These are phyloP conservation scores for Paramecium primaurelia DNA, from an alignment of 73 alveolate genomes.

Conservation along the genomic window DNA sequence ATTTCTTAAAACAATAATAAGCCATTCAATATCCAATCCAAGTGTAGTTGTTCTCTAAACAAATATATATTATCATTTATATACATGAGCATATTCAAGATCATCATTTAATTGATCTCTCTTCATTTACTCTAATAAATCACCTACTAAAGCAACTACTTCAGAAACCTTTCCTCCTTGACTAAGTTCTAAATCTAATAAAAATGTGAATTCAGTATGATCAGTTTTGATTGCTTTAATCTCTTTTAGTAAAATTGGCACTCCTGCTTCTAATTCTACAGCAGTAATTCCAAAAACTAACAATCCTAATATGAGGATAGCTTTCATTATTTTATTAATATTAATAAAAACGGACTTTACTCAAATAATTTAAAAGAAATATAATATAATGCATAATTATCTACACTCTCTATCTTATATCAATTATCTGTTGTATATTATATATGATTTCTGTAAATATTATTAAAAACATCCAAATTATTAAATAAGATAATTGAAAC, in stretches of 20 bases:
- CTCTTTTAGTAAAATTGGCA: slow-evolving; percentile 36
- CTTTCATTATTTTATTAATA: slow-evolving; percentile 1
- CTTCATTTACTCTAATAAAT: not conserved
- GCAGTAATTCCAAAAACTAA: not conserved
- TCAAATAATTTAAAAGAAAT: not conserved
- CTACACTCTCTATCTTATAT: not conserved
- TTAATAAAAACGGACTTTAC: slow-evolving; percentile 1
- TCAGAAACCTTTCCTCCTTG: slow-evolving; percentile 24
- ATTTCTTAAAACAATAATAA: not conserved
- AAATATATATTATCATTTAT: not conserved
- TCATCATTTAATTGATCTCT: slow-evolving; percentile 37
- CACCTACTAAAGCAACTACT: slow-evolving; percentile 31
- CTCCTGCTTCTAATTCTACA: slow-evolving; percentile 32
- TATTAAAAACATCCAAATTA: not conserved
- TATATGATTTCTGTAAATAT: not conserved
- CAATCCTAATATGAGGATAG: not conserved
- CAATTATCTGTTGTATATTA: not conserved
- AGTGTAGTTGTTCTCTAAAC: slow-evolving; percentile 28
- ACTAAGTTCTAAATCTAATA: slow-evolving; percentile 35
- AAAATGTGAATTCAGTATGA: slow-evolving; percentile 10
- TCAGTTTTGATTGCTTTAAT: slow-evolving; percentile 42
- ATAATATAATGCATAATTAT: not conserved
- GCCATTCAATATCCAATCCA: slow-evolving; percentile 35
- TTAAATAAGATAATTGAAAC: not conserved
- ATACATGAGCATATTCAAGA: slow-evolving; percentile 48